Evolutionary conservation across 1,284 basidiomycete species (phyloP).

Genomic region (Mycosarcoma mackinlayi): DNA sequence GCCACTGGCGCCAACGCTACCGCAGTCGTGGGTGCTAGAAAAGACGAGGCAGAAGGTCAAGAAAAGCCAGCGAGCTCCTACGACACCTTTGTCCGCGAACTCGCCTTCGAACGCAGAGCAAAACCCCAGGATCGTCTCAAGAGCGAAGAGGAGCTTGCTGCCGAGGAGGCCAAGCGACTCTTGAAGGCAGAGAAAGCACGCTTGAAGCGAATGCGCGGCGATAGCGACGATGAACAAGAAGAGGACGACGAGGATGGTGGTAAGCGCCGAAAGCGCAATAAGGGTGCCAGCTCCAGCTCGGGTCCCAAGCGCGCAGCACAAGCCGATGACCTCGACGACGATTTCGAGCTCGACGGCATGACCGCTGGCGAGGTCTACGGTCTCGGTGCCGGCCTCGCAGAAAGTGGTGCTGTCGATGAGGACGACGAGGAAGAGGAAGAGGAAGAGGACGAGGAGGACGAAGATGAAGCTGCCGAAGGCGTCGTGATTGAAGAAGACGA

Average conservation of each 20-base stretch:
- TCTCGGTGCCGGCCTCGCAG: constrained; percentile 58
- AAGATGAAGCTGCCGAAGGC: constrained; percentile 38
- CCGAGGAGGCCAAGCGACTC: constrained; percentile 86
- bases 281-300: constrained; percentile 57
- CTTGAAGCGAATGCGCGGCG: constrained; percentile 85
- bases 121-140: constrained; percentile 95
- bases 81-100: constrained; percentile 88
- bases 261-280: constrained; percentile 53
- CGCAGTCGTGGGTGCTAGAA: constrained; percentile 19
- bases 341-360: constrained; percentile 73
- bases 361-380: constrained; percentile 60
- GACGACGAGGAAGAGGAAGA: constrained; percentile 63
- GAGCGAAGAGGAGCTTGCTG: constrained; percentile 91
- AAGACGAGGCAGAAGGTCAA: constrained; percentile 5
- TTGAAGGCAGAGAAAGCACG: constrained; percentile 86
- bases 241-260: constrained; percentile 67
- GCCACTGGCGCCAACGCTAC: constrained; percentile 35
- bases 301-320: constrained; percentile 71
- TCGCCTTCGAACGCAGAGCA: constrained; percentile 91
- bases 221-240: constrained; percentile 71
- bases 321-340: constrained; percentile 90
- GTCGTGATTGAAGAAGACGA: constrained; percentile 49
- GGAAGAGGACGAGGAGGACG: constrained; percentile 61
- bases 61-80: constrained; percentile 72
- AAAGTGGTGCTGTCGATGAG: constrained; percentile 68